phyloP scores from a whole-genome alignment of 345 rosid genomes.

The Brassica cretica region DNA sequence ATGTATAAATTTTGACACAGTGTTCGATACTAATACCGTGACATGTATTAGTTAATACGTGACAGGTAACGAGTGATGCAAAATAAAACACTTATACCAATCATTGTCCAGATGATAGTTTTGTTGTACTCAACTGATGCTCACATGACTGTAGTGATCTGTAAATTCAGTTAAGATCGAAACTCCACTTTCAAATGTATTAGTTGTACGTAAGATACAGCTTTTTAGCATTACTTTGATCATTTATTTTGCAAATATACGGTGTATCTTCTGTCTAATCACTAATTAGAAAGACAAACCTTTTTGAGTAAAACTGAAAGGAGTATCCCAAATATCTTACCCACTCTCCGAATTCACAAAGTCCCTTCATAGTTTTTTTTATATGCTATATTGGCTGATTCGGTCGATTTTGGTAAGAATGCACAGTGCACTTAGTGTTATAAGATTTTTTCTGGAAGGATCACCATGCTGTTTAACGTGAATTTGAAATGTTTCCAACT shows the following conservation, averaged over 20 bases:
- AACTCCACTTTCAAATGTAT: background rate
- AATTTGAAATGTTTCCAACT: too few species aligned
- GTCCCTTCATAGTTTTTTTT: background rate
- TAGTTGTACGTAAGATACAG: background rate
- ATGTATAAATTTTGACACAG: background rate
- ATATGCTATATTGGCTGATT: too few species aligned
- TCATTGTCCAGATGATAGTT: conserved; percentile 6
- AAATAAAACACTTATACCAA: conserved; percentile 15
- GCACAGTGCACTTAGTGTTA: too few species aligned
- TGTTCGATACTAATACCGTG: conserved; percentile 1
- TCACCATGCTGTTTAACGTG: too few species aligned
- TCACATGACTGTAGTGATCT: background rate
- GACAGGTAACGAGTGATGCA: conserved; percentile 8
- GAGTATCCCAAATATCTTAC: background rate
- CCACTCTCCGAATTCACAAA: background rate
- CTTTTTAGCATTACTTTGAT: background rate
- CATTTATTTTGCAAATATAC: background rate
- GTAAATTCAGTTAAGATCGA: background rate
- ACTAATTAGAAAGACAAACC: background rate
- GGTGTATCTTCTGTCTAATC: background rate
- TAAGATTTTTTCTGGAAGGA: too few species aligned
- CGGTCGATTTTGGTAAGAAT: too few species aligned
- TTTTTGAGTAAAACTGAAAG: background rate
- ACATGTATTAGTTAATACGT: background rate
- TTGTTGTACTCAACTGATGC: conserved; percentile 11